Evolutionary conservation across 257 asterid species (phyloP).

Genomic region (Solanum chilense): DNA sequence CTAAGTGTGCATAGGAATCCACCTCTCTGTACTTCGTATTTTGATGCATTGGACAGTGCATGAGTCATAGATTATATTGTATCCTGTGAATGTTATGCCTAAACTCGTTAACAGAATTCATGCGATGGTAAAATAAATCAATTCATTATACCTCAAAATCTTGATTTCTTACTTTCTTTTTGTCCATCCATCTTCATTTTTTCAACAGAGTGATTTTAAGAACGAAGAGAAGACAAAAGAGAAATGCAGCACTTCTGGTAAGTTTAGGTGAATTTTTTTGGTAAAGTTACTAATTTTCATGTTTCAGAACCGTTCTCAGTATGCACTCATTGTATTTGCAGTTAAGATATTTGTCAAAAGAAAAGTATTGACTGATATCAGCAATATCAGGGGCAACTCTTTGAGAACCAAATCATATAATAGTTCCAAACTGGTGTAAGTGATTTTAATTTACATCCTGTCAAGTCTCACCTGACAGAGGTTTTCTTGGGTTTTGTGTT

Average conservation of each 20-base stretch:
- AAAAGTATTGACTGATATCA: constrained; percentile 69
- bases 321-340: constrained; percentile 15
- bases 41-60: background rate
- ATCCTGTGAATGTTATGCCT: background rate
- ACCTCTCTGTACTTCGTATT: background rate
- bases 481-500: background rate
- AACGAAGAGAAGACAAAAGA: constrained; percentile 37
- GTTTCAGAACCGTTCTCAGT: background rate
- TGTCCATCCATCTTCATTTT: constrained; percentile 2
- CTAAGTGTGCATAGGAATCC: background rate
- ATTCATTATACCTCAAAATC: background rate
- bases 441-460: background rate
- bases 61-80: background rate
- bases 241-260: constrained; percentile 32
- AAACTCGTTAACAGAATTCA: background rate
- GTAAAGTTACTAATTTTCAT: background rate
- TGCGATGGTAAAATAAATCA: background rate
- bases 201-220: constrained; percentile 30
- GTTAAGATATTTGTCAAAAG: constrained; percentile 46
- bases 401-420: constrained; percentile 27
- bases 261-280: constrained; percentile 4
- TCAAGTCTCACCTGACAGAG: background rate
- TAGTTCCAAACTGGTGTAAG: constrained; percentile 41
- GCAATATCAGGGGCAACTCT: constrained; percentile 47
- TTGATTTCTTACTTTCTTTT: background rate